Percentiles rank a stretch among this genome's conserved stretches.
Evolutionary conservation across 495 filamentous ascomycete genomes (phyloP).

Genomic region (Neurospora terricola): DNA sequence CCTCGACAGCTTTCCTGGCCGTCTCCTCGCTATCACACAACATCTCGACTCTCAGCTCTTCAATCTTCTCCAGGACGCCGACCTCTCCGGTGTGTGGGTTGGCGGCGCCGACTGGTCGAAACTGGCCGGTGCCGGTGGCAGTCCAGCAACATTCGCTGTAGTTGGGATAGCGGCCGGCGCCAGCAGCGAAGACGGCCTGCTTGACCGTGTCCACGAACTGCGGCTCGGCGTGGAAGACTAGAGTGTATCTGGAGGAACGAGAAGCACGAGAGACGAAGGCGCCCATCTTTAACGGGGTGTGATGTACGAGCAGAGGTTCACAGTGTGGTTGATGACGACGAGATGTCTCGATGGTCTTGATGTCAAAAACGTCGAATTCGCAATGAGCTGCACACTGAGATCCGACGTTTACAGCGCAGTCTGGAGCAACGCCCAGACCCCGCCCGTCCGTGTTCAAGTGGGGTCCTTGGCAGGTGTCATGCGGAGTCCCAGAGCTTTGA

Average conservation of each 20-base stretch:
- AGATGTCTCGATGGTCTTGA: not conserved
- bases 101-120: conserved; percentile 34
- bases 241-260: conserved; percentile 17
- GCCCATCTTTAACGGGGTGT: not conserved
- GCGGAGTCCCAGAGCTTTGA: not conserved
- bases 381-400: not conserved
- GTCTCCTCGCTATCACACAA: conserved; percentile 38
- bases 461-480: not conserved
- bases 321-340: not conserved
- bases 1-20: conserved; percentile 37
- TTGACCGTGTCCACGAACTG: conserved; percentile 42
- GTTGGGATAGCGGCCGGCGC: conserved; percentile 51
- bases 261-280: not conserved
- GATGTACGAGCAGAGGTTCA: not conserved
- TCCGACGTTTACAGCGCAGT: not conserved
- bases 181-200: conserved; percentile 51
- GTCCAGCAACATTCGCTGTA: conserved; percentile 56
- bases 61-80: conserved; percentile 38
- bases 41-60: conserved; percentile 46
- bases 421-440: not conserved
- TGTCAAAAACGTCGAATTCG: not conserved
- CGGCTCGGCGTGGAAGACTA: conserved; percentile 50
- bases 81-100: conserved; percentile 49
- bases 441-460: not conserved
- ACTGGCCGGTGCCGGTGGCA: conserved; percentile 48